Evolutionary conservation across 2,329 filamentous ascomycete species (phyloP).

Genomic region (Aspergillus cejpii): DNA sequence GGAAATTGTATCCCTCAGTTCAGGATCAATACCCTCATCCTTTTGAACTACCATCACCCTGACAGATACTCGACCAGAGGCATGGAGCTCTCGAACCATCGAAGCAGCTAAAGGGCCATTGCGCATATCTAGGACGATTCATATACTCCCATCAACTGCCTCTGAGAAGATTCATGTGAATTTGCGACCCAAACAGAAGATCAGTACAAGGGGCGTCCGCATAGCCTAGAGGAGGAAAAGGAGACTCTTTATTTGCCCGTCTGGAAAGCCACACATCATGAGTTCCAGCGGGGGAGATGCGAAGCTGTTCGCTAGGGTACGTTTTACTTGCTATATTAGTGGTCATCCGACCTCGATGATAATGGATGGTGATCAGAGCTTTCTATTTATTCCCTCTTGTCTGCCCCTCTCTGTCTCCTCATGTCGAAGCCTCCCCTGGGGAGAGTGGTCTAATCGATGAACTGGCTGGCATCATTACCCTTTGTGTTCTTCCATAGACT

Average conservation of each 20-base stretch:
- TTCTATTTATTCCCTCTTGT: constrained; percentile 1
- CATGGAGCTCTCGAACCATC: constrained; percentile 20
- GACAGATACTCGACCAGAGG: constrained; percentile 3
- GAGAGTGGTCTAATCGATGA: not conserved
- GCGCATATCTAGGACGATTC: constrained; percentile 4
- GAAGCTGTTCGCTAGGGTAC: constrained; percentile 97
- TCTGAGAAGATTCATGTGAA: constrained; percentile 17
- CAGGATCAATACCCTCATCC: not conserved
- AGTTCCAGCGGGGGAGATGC: constrained; percentile 79
- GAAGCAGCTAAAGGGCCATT: constrained; percentile 17
- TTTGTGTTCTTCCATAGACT: not conserved
- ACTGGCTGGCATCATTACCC: not conserved
- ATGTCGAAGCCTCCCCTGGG: constrained; percentile 8
- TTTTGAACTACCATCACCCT: not conserved
- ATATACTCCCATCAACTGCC: constrained; percentile 3
- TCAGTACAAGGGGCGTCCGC: constrained; percentile 1
- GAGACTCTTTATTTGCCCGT: constrained; percentile 4
- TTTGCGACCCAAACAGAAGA: constrained; percentile 1
- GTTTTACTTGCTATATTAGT: constrained; percentile 36
- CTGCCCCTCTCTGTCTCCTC: constrained; percentile 10
- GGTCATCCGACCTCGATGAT: constrained; percentile 6
- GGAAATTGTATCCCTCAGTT: no score
- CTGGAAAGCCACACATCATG: constrained; percentile 41
- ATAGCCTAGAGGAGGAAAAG: constrained; percentile 1
- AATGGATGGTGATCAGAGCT: constrained; percentile 4